Percentiles rank a stretch among this genome's conserved stretches.
These are phyloP conservation scores for Cladophialophora psammophila DNA, from an alignment of 2,329 filamentous ascomycete species.

Conservation along the genomic window DNA sequence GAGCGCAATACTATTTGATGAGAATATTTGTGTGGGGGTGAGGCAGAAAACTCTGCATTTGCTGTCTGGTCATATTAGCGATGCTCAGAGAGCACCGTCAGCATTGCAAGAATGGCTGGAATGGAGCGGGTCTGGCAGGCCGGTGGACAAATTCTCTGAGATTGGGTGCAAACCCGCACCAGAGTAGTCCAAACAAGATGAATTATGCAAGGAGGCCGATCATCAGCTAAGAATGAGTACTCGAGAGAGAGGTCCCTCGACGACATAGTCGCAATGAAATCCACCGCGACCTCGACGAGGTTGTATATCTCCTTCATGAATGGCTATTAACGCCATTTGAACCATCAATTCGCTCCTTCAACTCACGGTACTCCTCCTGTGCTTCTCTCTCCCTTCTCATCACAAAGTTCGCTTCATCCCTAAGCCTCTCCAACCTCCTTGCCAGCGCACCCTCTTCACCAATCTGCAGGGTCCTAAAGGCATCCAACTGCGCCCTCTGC, in stretches of 20 bases:
- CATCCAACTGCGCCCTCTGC: conserved; percentile 73
- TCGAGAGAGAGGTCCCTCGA: neutral
- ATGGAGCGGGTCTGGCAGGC: neutral
- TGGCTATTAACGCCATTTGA: conserved; percentile 29
- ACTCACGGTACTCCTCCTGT: conserved; percentile 80
- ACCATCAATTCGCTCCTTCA: conserved; percentile 76
- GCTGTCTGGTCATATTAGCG: no score
- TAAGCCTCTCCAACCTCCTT: conserved; percentile 73
- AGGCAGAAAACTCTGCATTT: neutral
- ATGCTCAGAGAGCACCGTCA: neutral
- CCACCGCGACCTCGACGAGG: neutral
- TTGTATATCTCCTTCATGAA: conserved; percentile 8
- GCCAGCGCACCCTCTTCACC: conserved; percentile 80
- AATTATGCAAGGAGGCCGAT: neutral
- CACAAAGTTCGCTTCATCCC: conserved; percentile 84
- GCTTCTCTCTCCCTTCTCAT: conserved; percentile 85
- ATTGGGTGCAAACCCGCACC: neutral
- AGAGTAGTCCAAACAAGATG: neutral
- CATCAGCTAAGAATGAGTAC: neutral
- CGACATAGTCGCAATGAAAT: neutral
- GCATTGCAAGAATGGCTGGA: neutral
- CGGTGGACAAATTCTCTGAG: neutral
- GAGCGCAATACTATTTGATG: neutral
- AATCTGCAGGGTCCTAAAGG: conserved; percentile 76
- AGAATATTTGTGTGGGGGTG: neutral